phyloP scores from a whole-genome alignment of 371 early-diverging fungal species.

The Aphelidium insulamus region DNA sequence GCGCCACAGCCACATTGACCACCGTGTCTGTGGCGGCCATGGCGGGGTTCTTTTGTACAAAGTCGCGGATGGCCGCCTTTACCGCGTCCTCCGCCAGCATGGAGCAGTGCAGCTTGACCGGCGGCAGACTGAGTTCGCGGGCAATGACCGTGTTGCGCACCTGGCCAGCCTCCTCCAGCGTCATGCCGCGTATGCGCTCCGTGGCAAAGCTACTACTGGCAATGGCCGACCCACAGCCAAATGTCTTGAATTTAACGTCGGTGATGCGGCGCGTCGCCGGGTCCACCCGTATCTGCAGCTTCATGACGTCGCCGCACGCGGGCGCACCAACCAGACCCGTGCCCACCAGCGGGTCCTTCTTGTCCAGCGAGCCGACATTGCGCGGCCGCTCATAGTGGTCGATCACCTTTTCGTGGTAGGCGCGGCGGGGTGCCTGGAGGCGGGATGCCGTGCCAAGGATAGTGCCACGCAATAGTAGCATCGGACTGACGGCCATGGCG shows the following conservation, averaged over 20 bases:
- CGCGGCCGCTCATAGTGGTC: slow-evolving; percentile 91
- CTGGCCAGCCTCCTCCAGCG: slow-evolving; percentile 64
- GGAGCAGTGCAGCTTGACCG: slow-evolving; percentile 97
- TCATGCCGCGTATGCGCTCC: slow-evolving; percentile 84
- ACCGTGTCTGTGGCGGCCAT: no score
- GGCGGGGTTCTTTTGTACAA: background rate
- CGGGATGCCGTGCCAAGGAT: no score
- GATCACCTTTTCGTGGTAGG: slow-evolving; percentile 55
- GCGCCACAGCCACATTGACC: no score
- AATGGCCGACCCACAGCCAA: slow-evolving; percentile 98
- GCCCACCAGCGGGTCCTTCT: slow-evolving; percentile 65
- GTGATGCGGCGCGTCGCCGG: slow-evolving; percentile 66
- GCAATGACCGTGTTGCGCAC: slow-evolving; percentile 96
- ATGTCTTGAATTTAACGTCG: slow-evolving; percentile 97
- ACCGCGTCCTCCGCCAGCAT: slow-evolving; percentile 99
- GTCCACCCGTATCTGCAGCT: slow-evolving; percentile 92
- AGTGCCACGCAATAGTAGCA: no score
- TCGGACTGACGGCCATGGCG: no score
- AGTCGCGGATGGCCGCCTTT: slow-evolving; percentile 88
- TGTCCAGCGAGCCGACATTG: slow-evolving; percentile 89
- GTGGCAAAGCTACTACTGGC: slow-evolving; percentile 85
- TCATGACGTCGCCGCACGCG: slow-evolving; percentile 99
- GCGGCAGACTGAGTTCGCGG: slow-evolving; percentile 82
- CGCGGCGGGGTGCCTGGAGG: no score
- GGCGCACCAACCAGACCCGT: slow-evolving; percentile 98